Conservation (phyloP, 1,139 yeast genomes). For the Sugiyamaella pinicola region DNA sequence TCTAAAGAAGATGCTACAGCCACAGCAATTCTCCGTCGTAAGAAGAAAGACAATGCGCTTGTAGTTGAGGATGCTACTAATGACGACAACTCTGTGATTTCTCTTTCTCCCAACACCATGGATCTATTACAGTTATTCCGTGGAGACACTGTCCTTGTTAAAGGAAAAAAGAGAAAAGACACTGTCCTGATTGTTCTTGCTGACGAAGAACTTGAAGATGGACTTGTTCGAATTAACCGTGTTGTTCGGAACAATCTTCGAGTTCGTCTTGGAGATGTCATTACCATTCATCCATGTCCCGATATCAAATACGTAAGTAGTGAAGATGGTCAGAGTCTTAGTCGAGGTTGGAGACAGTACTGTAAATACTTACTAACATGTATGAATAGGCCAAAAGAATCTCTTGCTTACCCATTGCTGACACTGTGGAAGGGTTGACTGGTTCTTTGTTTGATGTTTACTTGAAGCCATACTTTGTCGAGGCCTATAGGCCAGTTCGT, state of each 20-base stretch:
- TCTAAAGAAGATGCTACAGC: slow-evolving; percentile 82
- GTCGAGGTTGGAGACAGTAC: neutral
- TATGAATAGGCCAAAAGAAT: slow-evolving; percentile 54
- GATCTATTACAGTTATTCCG: slow-evolving; percentile 92
- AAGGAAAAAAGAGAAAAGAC: slow-evolving; percentile 97
- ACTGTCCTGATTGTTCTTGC: slow-evolving; percentile 96
- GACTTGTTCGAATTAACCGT: slow-evolving; percentile 90
- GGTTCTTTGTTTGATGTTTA: slow-evolving; percentile 97
- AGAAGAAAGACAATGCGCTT: slow-evolving; percentile 95
- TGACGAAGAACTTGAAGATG: slow-evolving; percentile 96
- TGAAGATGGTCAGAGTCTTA: neutral
- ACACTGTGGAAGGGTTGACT: slow-evolving; percentile 96
- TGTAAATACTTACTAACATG: neutral
- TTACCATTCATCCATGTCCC: slow-evolving; percentile 93
- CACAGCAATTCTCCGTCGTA: slow-evolving; percentile 93
- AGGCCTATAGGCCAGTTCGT: slow-evolving; percentile 98
- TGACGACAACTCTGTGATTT: slow-evolving; percentile 95
- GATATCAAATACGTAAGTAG: slow-evolving; percentile 80
- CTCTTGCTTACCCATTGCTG: slow-evolving; percentile 96
- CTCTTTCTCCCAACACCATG: slow-evolving; percentile 94
- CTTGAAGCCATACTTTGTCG: slow-evolving; percentile 96
- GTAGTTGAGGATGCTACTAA: slow-evolving; percentile 96
- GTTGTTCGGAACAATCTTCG: slow-evolving; percentile 94
- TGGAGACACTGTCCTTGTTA: slow-evolving; percentile 96
- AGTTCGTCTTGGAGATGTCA: slow-evolving; percentile 89